Conservation (phyloP, 768 basidiomycete species). For the Chalciporus sphaerocephalus region DNA sequence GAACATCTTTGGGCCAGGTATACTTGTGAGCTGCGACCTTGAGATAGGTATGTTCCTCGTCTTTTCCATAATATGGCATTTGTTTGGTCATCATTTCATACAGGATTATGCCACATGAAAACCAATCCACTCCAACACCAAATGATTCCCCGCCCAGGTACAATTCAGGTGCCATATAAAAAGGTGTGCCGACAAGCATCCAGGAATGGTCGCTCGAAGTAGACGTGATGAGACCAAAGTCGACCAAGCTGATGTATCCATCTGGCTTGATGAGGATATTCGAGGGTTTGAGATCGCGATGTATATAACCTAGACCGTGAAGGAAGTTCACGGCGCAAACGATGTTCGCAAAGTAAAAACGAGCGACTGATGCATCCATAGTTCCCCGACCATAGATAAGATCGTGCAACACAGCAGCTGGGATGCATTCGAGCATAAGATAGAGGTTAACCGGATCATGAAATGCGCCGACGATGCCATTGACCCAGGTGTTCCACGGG, state of each 20-base stretch:
- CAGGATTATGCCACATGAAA: constrained; percentile 46
- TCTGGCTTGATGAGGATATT: constrained; percentile 54
- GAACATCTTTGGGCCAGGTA: constrained; percentile 37
- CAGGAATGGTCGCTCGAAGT: constrained; percentile 10
- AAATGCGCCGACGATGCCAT: constrained; percentile 43
- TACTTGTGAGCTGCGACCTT: constrained; percentile 29
- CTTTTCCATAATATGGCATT: constrained; percentile 27
- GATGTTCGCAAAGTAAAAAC: constrained; percentile 57
- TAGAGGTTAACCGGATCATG: constrained; percentile 47
- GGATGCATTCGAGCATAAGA: constrained; percentile 47
- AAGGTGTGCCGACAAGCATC: constrained; percentile 43
- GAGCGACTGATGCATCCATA: constrained; percentile 30
- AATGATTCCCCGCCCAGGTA: constrained; percentile 19
- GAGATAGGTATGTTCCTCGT: constrained; percentile 24
- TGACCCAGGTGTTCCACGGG: constrained; percentile 53
- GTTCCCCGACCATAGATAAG: constrained; percentile 32
- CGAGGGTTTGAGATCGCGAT: constrained; percentile 56
- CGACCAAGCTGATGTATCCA: constrained; percentile 51
- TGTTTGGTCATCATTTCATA: constrained; percentile 49
- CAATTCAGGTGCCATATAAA: constrained; percentile 51
- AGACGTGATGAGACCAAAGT: constrained; percentile 43
- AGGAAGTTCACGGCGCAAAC: constrained; percentile 47
- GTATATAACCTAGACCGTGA: constrained; percentile 40
- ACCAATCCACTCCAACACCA: constrained; percentile 49
- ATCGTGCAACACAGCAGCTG: constrained; percentile 40